Percentiles rank a stretch among this genome's conserved stretches.
phyloP scores from a whole-genome alignment of 2,329 filamentous ascomycete genomes.

The Talaromyces verruculosus region DNA sequence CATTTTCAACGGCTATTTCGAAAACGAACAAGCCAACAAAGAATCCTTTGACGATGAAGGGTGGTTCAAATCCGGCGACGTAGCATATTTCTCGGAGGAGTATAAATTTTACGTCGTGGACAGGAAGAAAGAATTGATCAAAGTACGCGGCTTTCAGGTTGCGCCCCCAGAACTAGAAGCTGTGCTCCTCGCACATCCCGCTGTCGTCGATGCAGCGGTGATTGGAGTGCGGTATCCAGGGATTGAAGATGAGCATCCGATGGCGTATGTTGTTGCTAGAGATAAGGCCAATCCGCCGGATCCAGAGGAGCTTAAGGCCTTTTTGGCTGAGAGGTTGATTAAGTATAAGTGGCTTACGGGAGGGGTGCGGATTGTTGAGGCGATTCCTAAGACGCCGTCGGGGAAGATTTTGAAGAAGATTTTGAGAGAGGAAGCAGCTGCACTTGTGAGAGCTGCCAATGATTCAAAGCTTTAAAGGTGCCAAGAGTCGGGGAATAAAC shows the following conservation, averaged over 20 bases:
- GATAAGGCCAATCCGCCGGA: slow-evolving; percentile 33
- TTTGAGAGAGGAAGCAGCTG: not conserved
- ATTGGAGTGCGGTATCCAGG: slow-evolving; percentile 25
- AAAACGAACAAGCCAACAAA: slow-evolving; percentile 51
- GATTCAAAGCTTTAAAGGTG: not conserved
- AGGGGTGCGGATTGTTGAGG: slow-evolving; percentile 56
- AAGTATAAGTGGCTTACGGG: slow-evolving; percentile 56
- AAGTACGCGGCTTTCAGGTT: not conserved
- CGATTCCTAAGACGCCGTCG: slow-evolving; percentile 57
- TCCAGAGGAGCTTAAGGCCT: slow-evolving; percentile 42
- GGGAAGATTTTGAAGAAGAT: slow-evolving; percentile 49
- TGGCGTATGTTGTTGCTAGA: slow-evolving; percentile 48
- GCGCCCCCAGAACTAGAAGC: not conserved
- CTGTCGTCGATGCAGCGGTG: not conserved
- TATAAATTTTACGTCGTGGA: not conserved
- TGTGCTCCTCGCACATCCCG: not conserved
- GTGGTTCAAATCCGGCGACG: not conserved
- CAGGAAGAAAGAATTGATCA: slow-evolving; percentile 1
- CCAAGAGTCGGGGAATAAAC: not conserved
- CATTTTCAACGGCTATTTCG: slow-evolving; percentile 55
- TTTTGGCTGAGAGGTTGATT: slow-evolving; percentile 43
- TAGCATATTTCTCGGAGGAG: not conserved
- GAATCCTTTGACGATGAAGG: slow-evolving; percentile 45
- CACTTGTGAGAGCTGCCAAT: not conserved
- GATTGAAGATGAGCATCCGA: slow-evolving; percentile 41